Percentiles rank a stretch among this genome's conserved stretches.
These are phyloP conservation scores for Grosmannia huntii DNA, from an alignment of 2,329 filamentous ascomycete genomes.

Conservation along the genomic window DNA sequence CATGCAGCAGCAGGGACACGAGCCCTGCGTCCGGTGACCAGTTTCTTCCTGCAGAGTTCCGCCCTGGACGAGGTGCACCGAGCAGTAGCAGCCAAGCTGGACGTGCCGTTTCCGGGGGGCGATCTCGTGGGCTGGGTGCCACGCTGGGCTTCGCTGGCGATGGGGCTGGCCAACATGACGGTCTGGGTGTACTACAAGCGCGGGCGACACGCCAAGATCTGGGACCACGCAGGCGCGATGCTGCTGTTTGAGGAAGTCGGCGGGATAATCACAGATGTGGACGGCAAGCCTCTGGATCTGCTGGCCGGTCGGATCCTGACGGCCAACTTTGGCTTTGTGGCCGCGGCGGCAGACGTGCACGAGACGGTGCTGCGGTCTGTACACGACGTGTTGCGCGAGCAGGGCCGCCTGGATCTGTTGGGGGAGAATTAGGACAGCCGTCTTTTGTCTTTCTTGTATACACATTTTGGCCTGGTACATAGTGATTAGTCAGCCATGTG, in stretches of 20 bases:
- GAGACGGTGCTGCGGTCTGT: constrained; percentile 25
- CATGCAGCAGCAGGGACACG: constrained; percentile 14
- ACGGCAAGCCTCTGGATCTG: constrained; percentile 37
- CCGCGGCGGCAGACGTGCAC: constrained; percentile 33
- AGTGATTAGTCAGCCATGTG: not conserved
- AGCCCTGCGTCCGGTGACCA: constrained; percentile 32
- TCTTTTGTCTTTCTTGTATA: not conserved
- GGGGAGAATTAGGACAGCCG: not conserved
- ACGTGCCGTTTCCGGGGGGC: constrained; percentile 30
- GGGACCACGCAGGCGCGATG: constrained; percentile 50
- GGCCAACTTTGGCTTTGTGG: constrained; percentile 43
- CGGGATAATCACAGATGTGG: constrained; percentile 40
- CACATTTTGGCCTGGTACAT: not conserved
- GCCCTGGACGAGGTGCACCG: constrained; percentile 34
- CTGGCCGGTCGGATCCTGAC: constrained; percentile 33
- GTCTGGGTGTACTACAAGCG: constrained; percentile 42
- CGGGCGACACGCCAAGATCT: constrained; percentile 38
- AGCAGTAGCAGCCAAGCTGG: constrained; percentile 27
- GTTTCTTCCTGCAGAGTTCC: constrained; percentile 32
- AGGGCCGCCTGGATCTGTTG: constrained; percentile 8
- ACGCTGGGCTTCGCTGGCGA: constrained; percentile 38
- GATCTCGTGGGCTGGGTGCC: constrained; percentile 46
- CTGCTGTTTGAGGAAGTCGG: constrained; percentile 44
- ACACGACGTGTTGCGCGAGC: constrained; percentile 8
- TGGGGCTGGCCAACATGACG: constrained; percentile 39